Percentiles rank a stretch among this genome's conserved stretches.
Conservation (phyloP, 768 basidiomycete species). For the Russula compacta region DNA sequence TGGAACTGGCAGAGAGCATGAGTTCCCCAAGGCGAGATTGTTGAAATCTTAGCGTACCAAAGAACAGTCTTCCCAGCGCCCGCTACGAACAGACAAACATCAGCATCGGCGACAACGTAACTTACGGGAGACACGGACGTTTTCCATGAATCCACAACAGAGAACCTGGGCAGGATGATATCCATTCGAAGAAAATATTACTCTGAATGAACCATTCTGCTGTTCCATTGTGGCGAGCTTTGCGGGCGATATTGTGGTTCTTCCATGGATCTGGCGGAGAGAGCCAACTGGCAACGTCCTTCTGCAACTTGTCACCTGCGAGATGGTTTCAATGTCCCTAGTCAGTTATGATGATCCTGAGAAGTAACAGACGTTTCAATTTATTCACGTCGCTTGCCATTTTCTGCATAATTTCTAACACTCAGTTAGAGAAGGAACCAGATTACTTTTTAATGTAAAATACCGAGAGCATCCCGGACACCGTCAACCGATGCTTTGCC, state of each 20-base stretch:
- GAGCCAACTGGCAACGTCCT: not conserved
- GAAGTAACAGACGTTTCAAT: not conserved
- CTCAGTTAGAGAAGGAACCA: no score
- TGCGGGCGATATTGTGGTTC: not conserved
- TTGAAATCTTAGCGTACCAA: not conserved
- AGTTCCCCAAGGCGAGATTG: not conserved
- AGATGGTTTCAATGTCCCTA: not conserved
- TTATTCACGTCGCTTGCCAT: not conserved
- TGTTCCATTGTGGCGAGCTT: not conserved
- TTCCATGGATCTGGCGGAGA: not conserved
- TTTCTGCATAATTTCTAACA: no score
- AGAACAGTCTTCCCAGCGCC: not conserved
- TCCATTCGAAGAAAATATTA: not conserved
- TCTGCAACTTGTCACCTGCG: not conserved
- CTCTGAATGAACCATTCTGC: not conserved
- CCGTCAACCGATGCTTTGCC: no score
- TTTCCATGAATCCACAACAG: no score
- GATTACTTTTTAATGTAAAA: no score
- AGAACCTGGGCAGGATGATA: no score
- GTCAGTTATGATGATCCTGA: not conserved
- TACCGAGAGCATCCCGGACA: no score
- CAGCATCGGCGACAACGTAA: not conserved
- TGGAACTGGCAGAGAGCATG: not conserved
- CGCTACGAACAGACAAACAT: not conserved
- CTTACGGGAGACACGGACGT: no score